These are phyloP conservation scores for Diphasiastrum complanatum DNA, from an alignment of 83 land plant species.

Conservation along the genomic window DNA sequence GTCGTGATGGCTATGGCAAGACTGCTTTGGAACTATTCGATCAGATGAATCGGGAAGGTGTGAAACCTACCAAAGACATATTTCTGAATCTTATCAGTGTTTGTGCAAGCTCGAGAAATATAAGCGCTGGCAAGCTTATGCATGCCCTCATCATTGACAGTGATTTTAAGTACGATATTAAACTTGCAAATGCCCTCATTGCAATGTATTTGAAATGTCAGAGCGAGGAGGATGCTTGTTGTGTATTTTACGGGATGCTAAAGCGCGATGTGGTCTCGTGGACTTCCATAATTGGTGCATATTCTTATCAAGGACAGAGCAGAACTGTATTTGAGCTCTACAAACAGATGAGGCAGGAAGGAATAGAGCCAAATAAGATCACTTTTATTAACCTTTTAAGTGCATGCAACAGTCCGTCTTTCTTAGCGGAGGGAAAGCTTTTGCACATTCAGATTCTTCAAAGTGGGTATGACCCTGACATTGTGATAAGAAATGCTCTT, in stretches of 20 bases:
- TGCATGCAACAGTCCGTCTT: conserved; percentile 25
- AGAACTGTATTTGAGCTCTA: conserved; percentile 12
- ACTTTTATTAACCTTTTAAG: conserved; percentile 24
- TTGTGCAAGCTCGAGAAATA: conserved; percentile 31
- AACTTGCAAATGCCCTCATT: conserved; percentile 37
- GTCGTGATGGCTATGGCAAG: too few species aligned
- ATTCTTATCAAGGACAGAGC: conserved; percentile 21
- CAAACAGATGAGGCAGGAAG: conserved; percentile 17
- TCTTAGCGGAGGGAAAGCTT: conserved; percentile 22
- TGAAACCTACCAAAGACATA: conserved; percentile 22
- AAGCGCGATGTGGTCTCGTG: conserved; percentile 30
- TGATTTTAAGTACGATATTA: conserved; percentile 20
- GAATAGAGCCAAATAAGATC: conserved; percentile 22
- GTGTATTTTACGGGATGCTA: conserved; percentile 16
- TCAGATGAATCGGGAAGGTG: too few species aligned
- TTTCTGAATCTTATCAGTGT: conserved; percentile 37
- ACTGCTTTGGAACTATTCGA: too few species aligned
- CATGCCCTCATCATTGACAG: conserved; percentile 26
- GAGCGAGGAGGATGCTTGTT: conserved; percentile 17
- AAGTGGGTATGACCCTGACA: not conserved
- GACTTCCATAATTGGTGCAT: conserved; percentile 33
- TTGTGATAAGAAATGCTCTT: conserved; percentile 12
- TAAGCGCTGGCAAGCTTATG: conserved; percentile 43
- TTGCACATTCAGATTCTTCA: not conserved
- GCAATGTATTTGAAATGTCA: conserved; percentile 37